Evolutionary conservation across 805 yeast species (phyloP).

Genomic region (Lachancea kluyveri): DNA sequence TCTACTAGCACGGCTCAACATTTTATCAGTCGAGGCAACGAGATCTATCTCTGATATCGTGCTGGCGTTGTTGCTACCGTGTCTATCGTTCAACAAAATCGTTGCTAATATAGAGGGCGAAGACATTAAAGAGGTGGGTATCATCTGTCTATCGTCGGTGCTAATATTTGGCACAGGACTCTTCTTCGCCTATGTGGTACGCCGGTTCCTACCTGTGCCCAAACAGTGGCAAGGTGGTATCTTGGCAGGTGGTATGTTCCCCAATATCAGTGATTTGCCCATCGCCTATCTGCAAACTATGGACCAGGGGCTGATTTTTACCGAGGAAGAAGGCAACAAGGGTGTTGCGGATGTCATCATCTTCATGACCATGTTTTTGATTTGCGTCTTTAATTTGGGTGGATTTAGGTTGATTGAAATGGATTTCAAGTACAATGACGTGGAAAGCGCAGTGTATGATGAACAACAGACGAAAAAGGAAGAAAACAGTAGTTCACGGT

Average conservation of each 20-base stretch:
- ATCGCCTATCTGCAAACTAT: conserved; percentile 70
- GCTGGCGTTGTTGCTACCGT: conserved; percentile 57
- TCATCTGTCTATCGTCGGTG: conserved; percentile 47
- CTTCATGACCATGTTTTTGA: conserved; percentile 59
- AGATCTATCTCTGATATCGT: conserved; percentile 59
- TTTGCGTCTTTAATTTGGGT: conserved; percentile 70
- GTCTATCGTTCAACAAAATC: conserved; percentile 57
- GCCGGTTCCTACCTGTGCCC: conserved; percentile 42
- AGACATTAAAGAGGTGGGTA: conserved; percentile 66
- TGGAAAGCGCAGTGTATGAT: conserved; percentile 16
- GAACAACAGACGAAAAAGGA: conserved; percentile 14
- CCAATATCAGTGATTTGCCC: conserved; percentile 72
- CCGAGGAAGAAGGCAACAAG: conserved; percentile 51
- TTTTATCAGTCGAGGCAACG: conserved; percentile 56
- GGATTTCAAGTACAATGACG: conserved; percentile 46
- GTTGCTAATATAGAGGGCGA: conserved; percentile 53
- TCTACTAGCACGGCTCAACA: conserved; percentile 48
- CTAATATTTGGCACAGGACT: conserved; percentile 48
- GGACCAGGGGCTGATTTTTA: conserved; percentile 54
- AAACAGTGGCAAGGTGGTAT: conserved; percentile 68
- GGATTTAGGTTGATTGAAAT: conserved; percentile 60
- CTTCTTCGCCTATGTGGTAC: conserved; percentile 34
- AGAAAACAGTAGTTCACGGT: not conserved
- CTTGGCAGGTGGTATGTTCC: conserved; percentile 62
- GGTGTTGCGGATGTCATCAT: conserved; percentile 85